A percentile compares a stretch with the other conserved stretches of the same genome.
phyloP scores from a whole-genome alignment of 192 early-diverging fungal species.

The Cladochytrium replicatum region DNA sequence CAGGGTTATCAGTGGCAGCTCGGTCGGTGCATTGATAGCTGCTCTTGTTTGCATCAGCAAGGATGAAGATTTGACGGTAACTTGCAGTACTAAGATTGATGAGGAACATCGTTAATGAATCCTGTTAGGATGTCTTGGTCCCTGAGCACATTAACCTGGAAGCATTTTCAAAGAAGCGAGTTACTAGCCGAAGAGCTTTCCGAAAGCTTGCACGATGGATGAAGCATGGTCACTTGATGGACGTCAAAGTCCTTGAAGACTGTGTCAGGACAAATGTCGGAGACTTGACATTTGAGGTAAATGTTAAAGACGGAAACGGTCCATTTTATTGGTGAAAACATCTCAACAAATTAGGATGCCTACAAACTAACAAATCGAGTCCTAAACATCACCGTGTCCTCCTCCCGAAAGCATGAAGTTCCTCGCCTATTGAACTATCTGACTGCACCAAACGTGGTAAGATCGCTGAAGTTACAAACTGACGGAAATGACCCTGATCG shows the following conservation, averaged over 20 bases:
- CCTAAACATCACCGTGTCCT: slow-evolving; percentile 70
- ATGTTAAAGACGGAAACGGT: not conserved
- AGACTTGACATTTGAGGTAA: slow-evolving; percentile 54
- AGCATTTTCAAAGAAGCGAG: slow-evolving; percentile 55
- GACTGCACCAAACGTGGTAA: slow-evolving; percentile 67
- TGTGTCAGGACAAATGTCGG: slow-evolving; percentile 65
- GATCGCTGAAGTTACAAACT: slow-evolving; percentile 4
- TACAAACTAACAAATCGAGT: slow-evolving; percentile 53
- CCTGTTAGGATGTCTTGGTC: slow-evolving; percentile 33
- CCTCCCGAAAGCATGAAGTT: slow-evolving; percentile 60
- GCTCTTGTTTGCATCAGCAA: slow-evolving; percentile 66
- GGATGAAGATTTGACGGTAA: slow-evolving; percentile 61
- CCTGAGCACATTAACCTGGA: slow-evolving; percentile 54
- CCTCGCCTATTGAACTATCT: slow-evolving; percentile 67
- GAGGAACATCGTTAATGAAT: not conserved
- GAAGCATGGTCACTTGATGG: slow-evolving; percentile 63
- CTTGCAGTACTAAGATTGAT: not conserved
- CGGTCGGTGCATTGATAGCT: slow-evolving; percentile 63
- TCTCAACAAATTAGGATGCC: slow-evolving; percentile 47
- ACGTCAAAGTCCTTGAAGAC: slow-evolving; percentile 64
- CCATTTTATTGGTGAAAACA: too few relatives aligned
- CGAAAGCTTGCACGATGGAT: slow-evolving; percentile 58
- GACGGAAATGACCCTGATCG: not conserved
- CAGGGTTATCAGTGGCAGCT: slow-evolving; percentile 66
- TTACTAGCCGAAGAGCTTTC: slow-evolving; percentile 39